Conservation (phyloP, 495 filamentous ascomycete genomes). For the Lepidopterella palustris region DNA sequence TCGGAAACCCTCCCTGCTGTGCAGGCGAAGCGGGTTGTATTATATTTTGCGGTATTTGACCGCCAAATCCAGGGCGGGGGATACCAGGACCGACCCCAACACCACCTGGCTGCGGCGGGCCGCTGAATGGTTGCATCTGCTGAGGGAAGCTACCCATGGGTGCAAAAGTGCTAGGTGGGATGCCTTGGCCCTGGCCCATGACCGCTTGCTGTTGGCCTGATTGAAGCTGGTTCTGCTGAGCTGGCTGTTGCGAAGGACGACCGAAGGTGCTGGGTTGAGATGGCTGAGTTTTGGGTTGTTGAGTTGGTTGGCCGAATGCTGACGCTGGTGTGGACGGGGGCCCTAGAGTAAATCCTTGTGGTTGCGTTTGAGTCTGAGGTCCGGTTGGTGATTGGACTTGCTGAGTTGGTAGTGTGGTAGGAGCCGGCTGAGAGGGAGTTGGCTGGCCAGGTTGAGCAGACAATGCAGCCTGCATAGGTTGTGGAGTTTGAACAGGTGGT, state of each 20-base stretch:
- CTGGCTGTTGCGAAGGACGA: neutral
- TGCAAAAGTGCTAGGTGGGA: neutral
- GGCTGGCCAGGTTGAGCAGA: neutral
- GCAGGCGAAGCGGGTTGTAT: slow-evolving; percentile 14
- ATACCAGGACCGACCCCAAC: slow-evolving; percentile 4
- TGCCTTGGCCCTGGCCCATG: neutral
- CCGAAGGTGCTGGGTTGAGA: neutral
- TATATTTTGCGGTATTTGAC: neutral
- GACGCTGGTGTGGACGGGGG: neutral
- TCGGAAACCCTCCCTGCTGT: slow-evolving; percentile 5
- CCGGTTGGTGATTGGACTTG: neutral
- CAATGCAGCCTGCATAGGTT: neutral
- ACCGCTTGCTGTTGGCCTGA: slow-evolving; percentile 3
- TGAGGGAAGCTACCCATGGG: slow-evolving; percentile 3
- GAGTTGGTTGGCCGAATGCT: slow-evolving; percentile 1
- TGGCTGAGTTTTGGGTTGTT: neutral
- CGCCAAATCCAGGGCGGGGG: slow-evolving; percentile 18
- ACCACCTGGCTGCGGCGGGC: neutral
- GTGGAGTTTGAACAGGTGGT: neutral
- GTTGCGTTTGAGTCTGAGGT: slow-evolving; percentile 6
- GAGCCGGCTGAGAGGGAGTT: neutral
- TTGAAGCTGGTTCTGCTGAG: neutral
- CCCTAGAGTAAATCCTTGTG: neutral
- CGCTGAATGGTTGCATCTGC: neutral
- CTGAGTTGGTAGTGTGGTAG: neutral